Conservation (phyloP, 2,329 filamentous ascomycete species). For the Ophiostoma himal-ulmi region DNA sequence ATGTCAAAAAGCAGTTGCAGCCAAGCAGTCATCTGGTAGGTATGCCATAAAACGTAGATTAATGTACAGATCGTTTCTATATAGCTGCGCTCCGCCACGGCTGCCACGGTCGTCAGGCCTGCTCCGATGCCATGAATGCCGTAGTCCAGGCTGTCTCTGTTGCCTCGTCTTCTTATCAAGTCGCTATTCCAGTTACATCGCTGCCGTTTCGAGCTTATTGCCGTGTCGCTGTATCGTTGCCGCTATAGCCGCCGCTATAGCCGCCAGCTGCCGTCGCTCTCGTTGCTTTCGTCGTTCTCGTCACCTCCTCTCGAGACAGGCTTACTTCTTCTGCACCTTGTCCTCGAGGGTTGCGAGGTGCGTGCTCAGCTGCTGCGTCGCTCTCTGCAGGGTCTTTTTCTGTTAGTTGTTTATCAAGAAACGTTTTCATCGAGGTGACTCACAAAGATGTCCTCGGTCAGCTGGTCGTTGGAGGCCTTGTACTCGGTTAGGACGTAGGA, state of each 20-base stretch:
- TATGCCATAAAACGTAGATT: constrained; percentile 6
- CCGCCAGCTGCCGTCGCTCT: not conserved
- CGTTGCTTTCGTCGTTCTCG: not conserved
- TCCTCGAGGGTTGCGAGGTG: constrained; percentile 80
- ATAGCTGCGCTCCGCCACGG: not conserved
- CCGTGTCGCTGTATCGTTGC: not conserved
- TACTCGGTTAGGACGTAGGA: constrained; percentile 93
- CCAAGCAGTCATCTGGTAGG: not conserved
- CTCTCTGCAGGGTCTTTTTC: constrained; percentile 72
- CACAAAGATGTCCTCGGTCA: constrained; percentile 95
- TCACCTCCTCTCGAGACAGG: not conserved
- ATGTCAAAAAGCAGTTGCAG: not conserved
- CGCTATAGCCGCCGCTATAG: not conserved
- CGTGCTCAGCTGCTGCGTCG: constrained; percentile 76
- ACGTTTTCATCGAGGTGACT: constrained; percentile 37
- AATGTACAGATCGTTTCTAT: constrained; percentile 11
- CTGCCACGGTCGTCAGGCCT: not conserved
- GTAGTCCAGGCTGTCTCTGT: not conserved
- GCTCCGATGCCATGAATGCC: not conserved
- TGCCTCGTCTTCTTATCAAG: not conserved
- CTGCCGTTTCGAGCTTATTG: not conserved
- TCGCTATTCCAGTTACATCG: not conserved
- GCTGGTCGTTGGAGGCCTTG: constrained; percentile 83
- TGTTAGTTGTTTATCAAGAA: not conserved
- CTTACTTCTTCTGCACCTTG: constrained; percentile 60